These are phyloP conservation scores for Aegilops speltoides DNA, from an alignment of 176 grass and related monocot species.

Conservation along the genomic window DNA sequence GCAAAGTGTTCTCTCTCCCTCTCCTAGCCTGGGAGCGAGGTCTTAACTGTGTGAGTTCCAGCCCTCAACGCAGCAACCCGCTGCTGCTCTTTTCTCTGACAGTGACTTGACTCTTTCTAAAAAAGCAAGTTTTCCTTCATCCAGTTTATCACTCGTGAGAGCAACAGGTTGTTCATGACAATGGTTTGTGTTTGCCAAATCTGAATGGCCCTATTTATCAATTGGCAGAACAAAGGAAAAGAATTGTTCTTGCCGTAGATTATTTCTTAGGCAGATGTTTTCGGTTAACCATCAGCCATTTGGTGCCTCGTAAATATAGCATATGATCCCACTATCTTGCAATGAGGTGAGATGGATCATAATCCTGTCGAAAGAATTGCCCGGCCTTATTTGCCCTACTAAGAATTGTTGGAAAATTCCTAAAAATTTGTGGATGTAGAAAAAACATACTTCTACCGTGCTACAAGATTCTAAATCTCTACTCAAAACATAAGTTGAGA, in stretches of 20 bases:
- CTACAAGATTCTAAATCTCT: background rate
- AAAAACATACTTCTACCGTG: background rate
- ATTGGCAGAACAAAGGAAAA: background rate
- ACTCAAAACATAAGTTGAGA: background rate
- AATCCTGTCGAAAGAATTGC: background rate
- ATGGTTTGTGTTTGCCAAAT: background rate
- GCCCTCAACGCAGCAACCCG: constrained; percentile 28
- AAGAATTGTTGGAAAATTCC: too few relatives aligned
- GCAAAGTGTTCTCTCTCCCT: background rate
- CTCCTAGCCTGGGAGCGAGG: background rate
- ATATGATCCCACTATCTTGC: background rate
- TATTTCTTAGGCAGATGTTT: background rate
- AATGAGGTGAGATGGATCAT: too few relatives aligned
- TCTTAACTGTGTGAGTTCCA: constrained; percentile 21
- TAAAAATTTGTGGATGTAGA: background rate
- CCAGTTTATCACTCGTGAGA: constrained; percentile 5
- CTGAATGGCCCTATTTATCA: background rate
- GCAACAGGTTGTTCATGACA: constrained; percentile 6
- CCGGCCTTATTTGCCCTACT: too few relatives aligned
- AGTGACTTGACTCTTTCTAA: constrained; percentile 21
- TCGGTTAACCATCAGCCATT: background rate
- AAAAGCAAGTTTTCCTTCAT: constrained; percentile 25
- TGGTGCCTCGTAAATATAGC: background rate
- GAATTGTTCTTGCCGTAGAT: too few relatives aligned
- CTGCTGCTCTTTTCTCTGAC: constrained; percentile 14